Conservation (phyloP, 2,329 filamentous ascomycete genomes). For the Alternaria arborescens region DNA sequence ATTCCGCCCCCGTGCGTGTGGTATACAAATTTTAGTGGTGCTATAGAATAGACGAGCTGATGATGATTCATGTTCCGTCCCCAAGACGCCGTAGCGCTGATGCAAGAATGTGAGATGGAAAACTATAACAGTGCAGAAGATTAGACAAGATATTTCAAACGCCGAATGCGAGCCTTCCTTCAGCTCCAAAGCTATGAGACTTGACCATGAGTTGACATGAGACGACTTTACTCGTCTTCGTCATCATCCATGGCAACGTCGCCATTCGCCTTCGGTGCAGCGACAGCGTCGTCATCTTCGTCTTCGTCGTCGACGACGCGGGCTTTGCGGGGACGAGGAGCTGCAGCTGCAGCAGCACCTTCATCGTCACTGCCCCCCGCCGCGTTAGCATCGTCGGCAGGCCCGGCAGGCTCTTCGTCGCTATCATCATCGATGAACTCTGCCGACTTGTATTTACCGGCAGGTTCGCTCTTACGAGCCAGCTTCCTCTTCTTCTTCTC, state of each 20-base stretch:
- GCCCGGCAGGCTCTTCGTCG: slow-evolving; percentile 38
- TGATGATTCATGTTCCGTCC: neutral
- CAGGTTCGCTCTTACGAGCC: slow-evolving; percentile 59
- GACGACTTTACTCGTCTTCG: slow-evolving; percentile 36
- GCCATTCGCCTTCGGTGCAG: slow-evolving; percentile 31
- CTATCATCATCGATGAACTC: slow-evolving; percentile 82
- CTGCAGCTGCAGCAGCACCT: slow-evolving; percentile 25
- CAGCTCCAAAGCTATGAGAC: neutral
- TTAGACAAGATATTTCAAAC: neutral
- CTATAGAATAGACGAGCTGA: neutral
- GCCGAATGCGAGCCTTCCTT: neutral
- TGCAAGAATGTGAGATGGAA: slow-evolving; percentile 24
- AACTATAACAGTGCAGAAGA: slow-evolving; percentile 4
- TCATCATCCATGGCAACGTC: slow-evolving; percentile 42
- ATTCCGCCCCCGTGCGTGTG: neutral
- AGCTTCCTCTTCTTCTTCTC: slow-evolving; percentile 71
- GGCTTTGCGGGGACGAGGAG: slow-evolving; percentile 40
- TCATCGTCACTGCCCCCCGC: slow-evolving; percentile 33
- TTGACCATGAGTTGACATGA: neutral
- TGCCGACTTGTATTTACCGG: slow-evolving; percentile 81
- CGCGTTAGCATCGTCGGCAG: slow-evolving; percentile 23
- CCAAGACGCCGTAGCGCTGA: slow-evolving; percentile 32
- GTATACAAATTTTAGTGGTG: slow-evolving; percentile 10
- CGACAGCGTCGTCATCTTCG: slow-evolving; percentile 36
- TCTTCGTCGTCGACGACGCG: slow-evolving; percentile 48